phyloP scores from a whole-genome alignment of 2,329 filamentous ascomycete species.

The Sclerotinia trifoliorum region DNA sequence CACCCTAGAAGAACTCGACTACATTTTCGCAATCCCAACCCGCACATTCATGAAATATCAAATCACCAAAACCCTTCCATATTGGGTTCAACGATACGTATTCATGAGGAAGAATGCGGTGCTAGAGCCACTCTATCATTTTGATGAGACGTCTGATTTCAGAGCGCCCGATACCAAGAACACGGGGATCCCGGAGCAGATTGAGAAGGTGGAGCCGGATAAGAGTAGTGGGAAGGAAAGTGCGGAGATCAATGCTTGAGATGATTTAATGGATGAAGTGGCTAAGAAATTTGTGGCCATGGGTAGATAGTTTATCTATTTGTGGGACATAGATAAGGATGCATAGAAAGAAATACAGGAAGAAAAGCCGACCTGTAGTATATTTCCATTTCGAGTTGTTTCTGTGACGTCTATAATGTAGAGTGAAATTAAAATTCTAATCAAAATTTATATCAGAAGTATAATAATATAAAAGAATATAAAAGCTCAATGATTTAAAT shows the following conservation, averaged over 20 bases:
- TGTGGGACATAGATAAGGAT: neutral
- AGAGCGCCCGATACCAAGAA: constrained; percentile 1
- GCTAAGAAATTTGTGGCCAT: no score
- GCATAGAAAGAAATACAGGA: no score
- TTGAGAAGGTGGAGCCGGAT: constrained; percentile 8
- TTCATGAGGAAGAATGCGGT: constrained; percentile 14
- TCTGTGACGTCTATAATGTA: no score
- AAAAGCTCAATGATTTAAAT: no score
- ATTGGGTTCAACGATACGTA: constrained; percentile 21
- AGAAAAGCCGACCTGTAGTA: neutral
- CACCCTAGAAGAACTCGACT: constrained; percentile 41
- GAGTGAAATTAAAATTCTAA: no score
- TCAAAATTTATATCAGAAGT: no score
- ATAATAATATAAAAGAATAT: no score
- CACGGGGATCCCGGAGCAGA: neutral
- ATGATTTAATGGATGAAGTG: neutral
- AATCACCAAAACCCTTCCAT: constrained; percentile 42
- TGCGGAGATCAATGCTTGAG: neutral
- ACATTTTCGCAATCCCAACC: constrained; percentile 48
- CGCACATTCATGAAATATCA: constrained; percentile 33
- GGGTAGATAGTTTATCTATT: neutral
- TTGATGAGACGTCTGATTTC: constrained; percentile 13
- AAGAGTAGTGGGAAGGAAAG: constrained; percentile 8
- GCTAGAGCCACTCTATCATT: constrained; percentile 18
- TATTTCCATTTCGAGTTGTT: no score